Percentiles rank a stretch among this genome's conserved stretches.
phyloP scores from a whole-genome alignment of 1,284 basidiomycete genomes.

The Mrakiaceae sp. region DNA sequence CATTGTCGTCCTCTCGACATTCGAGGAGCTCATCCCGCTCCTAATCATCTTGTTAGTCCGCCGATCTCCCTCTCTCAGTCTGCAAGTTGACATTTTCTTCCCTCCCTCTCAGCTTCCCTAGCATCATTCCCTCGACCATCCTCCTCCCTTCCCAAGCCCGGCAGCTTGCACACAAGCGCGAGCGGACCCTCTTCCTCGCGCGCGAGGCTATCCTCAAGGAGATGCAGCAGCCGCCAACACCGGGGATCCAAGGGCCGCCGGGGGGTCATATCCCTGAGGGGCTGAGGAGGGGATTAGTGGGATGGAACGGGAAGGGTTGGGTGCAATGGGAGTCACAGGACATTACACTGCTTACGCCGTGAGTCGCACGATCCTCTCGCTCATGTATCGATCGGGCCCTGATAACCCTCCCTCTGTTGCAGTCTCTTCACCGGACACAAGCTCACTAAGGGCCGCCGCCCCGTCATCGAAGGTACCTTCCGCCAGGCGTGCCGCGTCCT shows the following conservation, averaged over 20 bases:
- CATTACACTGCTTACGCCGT: neutral
- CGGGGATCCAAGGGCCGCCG: neutral
- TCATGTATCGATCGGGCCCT: neutral
- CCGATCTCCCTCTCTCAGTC: neutral
- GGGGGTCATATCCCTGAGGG: neutral
- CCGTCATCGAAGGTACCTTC: too few species aligned
- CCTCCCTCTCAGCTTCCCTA: neutral
- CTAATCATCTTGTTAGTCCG: neutral
- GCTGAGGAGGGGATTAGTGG: neutral
- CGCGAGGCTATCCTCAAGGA: neutral
- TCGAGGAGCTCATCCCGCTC: slow-evolving; percentile 4
- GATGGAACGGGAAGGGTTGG: neutral
- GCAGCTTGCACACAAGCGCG: neutral
- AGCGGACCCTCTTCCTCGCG: neutral
- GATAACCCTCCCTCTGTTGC: too few species aligned
- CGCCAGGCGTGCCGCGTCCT: neutral
- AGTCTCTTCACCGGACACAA: too few species aligned
- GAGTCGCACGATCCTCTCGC: neutral
- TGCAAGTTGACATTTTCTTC: too few species aligned
- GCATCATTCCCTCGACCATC: neutral
- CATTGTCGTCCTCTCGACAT: neutral
- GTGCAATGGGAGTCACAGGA: neutral
- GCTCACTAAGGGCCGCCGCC: too few species aligned
- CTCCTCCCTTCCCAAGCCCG: neutral
- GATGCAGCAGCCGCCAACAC: neutral